Conservation (phyloP, 2,329 filamentous ascomycete species). For the Chrysosphaeria jannelii region DNA sequence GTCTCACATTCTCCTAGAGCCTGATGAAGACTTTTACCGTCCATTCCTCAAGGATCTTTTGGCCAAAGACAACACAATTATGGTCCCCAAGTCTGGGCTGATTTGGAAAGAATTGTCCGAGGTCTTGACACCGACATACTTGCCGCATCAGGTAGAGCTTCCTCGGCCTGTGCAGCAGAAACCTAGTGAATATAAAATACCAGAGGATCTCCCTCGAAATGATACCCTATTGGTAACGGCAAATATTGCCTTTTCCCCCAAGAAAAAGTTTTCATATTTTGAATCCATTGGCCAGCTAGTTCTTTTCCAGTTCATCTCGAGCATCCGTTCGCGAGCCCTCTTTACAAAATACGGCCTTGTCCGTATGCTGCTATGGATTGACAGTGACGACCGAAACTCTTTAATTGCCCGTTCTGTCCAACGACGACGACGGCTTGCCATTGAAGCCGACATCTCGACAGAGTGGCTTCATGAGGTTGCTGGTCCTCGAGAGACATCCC, state of each 20-base stretch:
- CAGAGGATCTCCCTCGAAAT: conserved; percentile 23
- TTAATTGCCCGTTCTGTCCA: conserved; percentile 29
- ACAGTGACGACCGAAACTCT: conserved; percentile 23
- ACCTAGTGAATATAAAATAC: conserved; percentile 3
- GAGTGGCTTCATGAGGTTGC: conserved; percentile 26
- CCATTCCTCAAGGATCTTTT: conserved; percentile 29
- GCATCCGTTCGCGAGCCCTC: conserved; percentile 23
- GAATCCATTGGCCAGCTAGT: conserved; percentile 25
- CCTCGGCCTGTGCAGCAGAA: conserved; percentile 3
- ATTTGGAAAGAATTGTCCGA: conserved; percentile 25
- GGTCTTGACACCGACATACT: conserved; percentile 17
- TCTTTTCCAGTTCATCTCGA: conserved; percentile 27
- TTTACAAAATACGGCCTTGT: conserved; percentile 55
- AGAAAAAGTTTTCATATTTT: conserved; percentile 18
- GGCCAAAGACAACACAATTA: conserved; percentile 14
- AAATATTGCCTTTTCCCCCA: conserved; percentile 27
- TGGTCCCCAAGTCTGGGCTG: conserved; percentile 26
- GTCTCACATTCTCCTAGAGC: conserved; percentile 59
- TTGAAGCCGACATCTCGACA: conserved; percentile 29
- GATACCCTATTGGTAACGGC: conserved; percentile 43
- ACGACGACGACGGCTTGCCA: conserved; percentile 21
- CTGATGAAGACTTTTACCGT: conserved; percentile 24
- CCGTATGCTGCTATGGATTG: conserved; percentile 46
- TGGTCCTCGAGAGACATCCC: conserved; percentile 4
- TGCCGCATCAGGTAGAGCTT: conserved; percentile 22